Conservation (phyloP, 371 early-diverging fungal species). For the Blastocladiella emersonii region DNA sequence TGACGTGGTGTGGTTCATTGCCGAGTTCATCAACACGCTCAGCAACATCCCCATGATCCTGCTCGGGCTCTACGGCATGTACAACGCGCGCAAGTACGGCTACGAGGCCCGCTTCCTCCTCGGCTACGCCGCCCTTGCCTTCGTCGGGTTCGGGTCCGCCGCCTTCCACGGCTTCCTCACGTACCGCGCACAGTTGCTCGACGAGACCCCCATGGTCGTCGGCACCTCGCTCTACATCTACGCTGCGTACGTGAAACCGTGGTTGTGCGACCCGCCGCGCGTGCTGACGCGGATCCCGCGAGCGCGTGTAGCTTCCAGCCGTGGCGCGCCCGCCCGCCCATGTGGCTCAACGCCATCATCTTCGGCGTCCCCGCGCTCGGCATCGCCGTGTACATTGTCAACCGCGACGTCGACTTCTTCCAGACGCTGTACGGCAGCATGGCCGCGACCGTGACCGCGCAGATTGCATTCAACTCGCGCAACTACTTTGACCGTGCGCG, state of each 20-base stretch:
- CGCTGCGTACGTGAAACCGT: not conserved
- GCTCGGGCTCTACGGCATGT: constrained; percentile 10
- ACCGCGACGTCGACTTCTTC: not conserved
- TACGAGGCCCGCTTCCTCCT: constrained; percentile 8
- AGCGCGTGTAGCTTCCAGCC: not conserved
- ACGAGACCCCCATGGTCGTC: constrained; percentile 55
- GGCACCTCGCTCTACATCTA: not conserved
- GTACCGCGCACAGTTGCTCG: constrained; percentile 42
- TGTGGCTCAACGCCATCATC: not conserved
- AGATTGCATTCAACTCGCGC: not conserved
- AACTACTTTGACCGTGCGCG: not conserved
- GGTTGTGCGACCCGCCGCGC: too few species aligned
- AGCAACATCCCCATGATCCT: constrained; percentile 9
- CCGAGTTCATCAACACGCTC: constrained; percentile 15
- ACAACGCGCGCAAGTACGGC: not conserved
- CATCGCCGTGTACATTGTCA: not conserved
- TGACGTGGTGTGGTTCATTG: constrained; percentile 19
- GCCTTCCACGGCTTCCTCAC: constrained; percentile 50
- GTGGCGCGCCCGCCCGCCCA: not conserved
- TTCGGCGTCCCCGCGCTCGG: not conserved
- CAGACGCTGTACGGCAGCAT: not conserved
- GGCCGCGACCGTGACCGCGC: not conserved
- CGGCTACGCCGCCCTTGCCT: constrained; percentile 6
- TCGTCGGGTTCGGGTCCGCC: constrained; percentile 45
- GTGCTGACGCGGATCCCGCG: not conserved